phyloP scores from a whole-genome alignment of 1,284 basidiomycete genomes.

The Afroboletus lepidellus region DNA sequence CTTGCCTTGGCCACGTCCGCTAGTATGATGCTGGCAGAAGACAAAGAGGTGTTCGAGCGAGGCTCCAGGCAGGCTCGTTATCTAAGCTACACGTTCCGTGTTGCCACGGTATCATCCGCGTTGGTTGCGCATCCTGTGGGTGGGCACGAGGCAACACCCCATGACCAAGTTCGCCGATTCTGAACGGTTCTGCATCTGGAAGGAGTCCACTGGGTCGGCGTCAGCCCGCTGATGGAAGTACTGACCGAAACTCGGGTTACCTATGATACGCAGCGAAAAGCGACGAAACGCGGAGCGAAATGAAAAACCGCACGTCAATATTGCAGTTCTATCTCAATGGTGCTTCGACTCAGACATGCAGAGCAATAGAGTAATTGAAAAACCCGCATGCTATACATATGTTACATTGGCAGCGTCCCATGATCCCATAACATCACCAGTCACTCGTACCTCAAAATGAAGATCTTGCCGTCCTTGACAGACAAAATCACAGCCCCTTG shows the following conservation, averaged over 20 bases:
- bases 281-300: too few species aligned
- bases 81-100: slow-evolving; percentile 18
- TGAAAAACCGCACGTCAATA: too few species aligned
- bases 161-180: background rate
- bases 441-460: slow-evolving; percentile 68
- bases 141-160: slow-evolving; percentile 7
- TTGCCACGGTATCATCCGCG: slow-evolving; percentile 1
- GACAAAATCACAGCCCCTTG: slow-evolving; percentile 73
- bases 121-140: background rate
- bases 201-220: too few species aligned
- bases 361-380: background rate
- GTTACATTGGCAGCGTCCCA: background rate
- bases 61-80: slow-evolving; percentile 19
- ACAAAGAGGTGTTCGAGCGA: slow-evolving; percentile 3
- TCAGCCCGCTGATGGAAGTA: too few species aligned
- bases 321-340: too few species aligned
- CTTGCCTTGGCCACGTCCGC: slow-evolving; percentile 2
- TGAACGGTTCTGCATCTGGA: background rate
- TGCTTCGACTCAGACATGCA: too few species aligned
- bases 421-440: background rate
- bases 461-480: slow-evolving; percentile 65
- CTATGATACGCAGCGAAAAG: too few species aligned
- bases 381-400: background rate
- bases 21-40: background rate
- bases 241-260: too few species aligned